A percentile compares a stretch with the other conserved stretches of the same genome.
These are phyloP conservation scores for Proliferodiscus dingleyae DNA, from an alignment of 2,329 filamentous ascomycete species.

Conservation along the genomic window DNA sequence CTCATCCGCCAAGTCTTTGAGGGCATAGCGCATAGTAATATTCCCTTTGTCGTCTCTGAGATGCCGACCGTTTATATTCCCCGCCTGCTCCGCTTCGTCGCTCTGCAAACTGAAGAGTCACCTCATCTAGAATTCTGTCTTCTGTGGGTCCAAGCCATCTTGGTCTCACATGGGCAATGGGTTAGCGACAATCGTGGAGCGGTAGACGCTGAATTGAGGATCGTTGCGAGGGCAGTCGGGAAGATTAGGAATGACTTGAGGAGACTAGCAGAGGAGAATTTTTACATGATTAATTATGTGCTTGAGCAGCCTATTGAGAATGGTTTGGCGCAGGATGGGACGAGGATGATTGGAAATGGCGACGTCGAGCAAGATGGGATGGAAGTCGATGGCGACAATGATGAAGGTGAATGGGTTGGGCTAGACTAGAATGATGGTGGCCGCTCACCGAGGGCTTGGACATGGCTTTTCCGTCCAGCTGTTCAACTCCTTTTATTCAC, in stretches of 20 bases:
- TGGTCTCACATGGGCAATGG: conserved; percentile 80
- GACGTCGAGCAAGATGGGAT: conserved; percentile 31
- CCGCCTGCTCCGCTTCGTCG: conserved; percentile 80
- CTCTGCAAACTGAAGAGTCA: conserved; percentile 79
- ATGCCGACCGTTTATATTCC: conserved; percentile 83
- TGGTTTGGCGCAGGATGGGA: conserved; percentile 22
- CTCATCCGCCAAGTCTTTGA: conserved; percentile 85
- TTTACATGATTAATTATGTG: conserved; percentile 84
- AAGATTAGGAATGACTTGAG: conserved; percentile 80
- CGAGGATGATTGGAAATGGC: conserved; percentile 25
- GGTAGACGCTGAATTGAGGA: conserved; percentile 77
- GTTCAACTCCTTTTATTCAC: not conserved
- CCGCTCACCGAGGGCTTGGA: not conserved
- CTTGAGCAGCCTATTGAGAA: conserved; percentile 44
- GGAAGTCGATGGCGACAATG: conserved; percentile 35
- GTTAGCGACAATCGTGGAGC: conserved; percentile 75
- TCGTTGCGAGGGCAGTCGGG: conserved; percentile 74
- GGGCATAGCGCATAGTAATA: conserved; percentile 68
- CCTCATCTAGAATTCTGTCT: conserved; percentile 95
- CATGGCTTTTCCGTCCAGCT: not conserved
- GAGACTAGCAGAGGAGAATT: conserved; percentile 78
- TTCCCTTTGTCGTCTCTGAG: conserved; percentile 71
- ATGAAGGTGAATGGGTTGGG: conserved; percentile 49
- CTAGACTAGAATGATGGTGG: conserved; percentile 36
- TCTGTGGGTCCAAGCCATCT: conserved; percentile 79